Evolutionary conservation across 371 early-diverging fungal species (phyloP).

Genomic region (Caulochytrium protostelioides): DNA sequence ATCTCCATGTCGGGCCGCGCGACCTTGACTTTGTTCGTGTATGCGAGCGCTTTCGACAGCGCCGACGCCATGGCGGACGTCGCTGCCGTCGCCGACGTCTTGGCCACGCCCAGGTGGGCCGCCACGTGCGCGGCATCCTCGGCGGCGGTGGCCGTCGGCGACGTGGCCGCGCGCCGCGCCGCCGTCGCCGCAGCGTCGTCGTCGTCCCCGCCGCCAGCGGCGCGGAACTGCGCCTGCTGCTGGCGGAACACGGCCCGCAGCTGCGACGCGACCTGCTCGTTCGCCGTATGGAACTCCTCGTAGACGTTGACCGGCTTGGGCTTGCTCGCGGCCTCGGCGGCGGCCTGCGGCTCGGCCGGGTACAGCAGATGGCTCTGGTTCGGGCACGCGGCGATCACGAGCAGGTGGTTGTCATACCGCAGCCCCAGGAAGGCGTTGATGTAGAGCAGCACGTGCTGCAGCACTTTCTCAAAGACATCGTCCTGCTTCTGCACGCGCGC

Average conservation of each 20-base stretch:
- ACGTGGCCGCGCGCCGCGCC: too few relatives aligned
- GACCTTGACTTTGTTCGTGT: too few relatives aligned
- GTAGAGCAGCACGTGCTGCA: conserved; percentile 56
- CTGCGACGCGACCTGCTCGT: conserved; percentile 11
- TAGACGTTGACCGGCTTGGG: conserved; percentile 20
- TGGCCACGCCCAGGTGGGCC: too few relatives aligned
- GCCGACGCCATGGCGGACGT: conserved; percentile 37
- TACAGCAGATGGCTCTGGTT: conserved; percentile 6
- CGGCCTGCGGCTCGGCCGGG: conserved; percentile 4
- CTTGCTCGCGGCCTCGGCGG: neutral
- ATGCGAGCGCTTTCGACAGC: too few relatives aligned
- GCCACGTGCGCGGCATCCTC: too few relatives aligned
- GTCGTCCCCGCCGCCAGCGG: too few relatives aligned
- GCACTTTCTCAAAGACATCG: conserved; percentile 27
- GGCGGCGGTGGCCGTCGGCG: too few relatives aligned
- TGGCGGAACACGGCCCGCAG: conserved; percentile 4
- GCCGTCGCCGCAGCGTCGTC: too few relatives aligned
- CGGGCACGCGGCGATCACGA: conserved; percentile 37
- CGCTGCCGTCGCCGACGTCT: too few relatives aligned
- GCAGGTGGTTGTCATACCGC: conserved; percentile 56
- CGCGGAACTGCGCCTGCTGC: too few relatives aligned
- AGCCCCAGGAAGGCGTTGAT: conserved; percentile 73
- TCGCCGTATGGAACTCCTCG: conserved; percentile 21
- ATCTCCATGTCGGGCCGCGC: too few relatives aligned
- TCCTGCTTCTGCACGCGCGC: conserved; percentile 2